These are phyloP conservation scores for Penstemon barbatus DNA, from an alignment of 257 asterid species.

Conservation along the genomic window DNA sequence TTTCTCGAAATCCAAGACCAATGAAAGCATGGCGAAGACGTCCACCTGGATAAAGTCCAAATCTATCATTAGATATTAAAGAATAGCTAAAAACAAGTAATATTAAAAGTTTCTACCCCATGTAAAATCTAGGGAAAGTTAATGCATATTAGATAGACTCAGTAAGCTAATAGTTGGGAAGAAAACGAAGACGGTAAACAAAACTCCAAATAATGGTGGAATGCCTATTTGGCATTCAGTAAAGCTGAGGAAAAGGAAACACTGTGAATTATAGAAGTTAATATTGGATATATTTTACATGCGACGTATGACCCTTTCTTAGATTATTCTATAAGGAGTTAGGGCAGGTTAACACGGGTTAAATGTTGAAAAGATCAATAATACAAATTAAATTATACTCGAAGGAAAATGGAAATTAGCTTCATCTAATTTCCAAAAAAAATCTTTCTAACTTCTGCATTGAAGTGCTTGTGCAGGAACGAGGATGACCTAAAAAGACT, in stretches of 20 bases:
- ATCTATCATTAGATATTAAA: background rate
- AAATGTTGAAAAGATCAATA: background rate
- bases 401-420: background rate
- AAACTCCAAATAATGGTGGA: background rate
- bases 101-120: background rate
- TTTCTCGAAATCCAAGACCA: slow-evolving; percentile 97
- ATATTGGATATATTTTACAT: background rate
- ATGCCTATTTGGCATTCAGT: background rate
- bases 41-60: slow-evolving; percentile 55
- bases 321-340: background rate
- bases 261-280: background rate
- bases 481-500: background rate
- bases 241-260: no score
- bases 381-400: background rate
- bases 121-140: slow-evolving; percentile 5
- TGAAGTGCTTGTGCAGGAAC: background rate
- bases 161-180: background rate
- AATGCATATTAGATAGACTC: background rate
- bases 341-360: background rate
- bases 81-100: slow-evolving; percentile 2
- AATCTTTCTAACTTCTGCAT: background rate
- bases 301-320: background rate
- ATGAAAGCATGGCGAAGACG: slow-evolving; percentile 97
- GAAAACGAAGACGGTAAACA: background rate
- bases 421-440: background rate